Percentiles rank a stretch among this genome's conserved stretches.
Conservation (phyloP, 139 green algal species). For the Micractinium sp. region DNA sequence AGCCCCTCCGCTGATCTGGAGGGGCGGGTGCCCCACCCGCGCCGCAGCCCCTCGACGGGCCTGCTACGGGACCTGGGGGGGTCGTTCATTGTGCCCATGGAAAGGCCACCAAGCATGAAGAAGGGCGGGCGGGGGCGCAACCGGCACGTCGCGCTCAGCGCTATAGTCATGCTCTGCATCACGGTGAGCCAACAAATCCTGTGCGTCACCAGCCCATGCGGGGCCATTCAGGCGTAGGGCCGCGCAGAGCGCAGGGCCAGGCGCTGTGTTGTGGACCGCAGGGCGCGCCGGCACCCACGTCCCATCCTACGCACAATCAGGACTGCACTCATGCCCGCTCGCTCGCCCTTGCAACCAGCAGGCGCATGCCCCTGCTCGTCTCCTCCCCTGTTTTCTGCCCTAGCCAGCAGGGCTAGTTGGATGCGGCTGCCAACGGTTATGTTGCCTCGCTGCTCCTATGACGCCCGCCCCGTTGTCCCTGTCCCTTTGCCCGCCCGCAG, state of each 20-base stretch:
- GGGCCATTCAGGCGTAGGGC: no score
- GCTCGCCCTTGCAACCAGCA: no score
- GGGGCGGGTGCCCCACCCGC: not conserved
- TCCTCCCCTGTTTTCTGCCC: not conserved
- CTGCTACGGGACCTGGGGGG: not conserved
- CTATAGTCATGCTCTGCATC: constrained; percentile 21
- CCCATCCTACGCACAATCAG: no score
- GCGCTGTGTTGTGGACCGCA: no score
- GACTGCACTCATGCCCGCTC: no score
- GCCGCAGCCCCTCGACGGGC: not conserved
- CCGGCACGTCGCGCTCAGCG: constrained; percentile 20
- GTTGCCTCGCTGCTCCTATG: not conserved
- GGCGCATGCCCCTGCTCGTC: no score
- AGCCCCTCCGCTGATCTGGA: constrained; percentile 3
- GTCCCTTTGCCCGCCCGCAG: not conserved
- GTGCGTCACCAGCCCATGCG: no score
- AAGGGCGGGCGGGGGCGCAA: constrained; percentile 1
- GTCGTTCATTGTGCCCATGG: not conserved
- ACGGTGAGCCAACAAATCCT: not conserved
- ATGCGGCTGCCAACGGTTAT: no score
- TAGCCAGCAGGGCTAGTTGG: no score
- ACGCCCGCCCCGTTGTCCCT: not conserved
- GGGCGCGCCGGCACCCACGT: no score
- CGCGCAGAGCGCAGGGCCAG: no score
- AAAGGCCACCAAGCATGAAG: not conserved